Base-by-base conservation (phyloP, 176 grass and related monocot genomes). In the Oryza meyeriana region DNA sequence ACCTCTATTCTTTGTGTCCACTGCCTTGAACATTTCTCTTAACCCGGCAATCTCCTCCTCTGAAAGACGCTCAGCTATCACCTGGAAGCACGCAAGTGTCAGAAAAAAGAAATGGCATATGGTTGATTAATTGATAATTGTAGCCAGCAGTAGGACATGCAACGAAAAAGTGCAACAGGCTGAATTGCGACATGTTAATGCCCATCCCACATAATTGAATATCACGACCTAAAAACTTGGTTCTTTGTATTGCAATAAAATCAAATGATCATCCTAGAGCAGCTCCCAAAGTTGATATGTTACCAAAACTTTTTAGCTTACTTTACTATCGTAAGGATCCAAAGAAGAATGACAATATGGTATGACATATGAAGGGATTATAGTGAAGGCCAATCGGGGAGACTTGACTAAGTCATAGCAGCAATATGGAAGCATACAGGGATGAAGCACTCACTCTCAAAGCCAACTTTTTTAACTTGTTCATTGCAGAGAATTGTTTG, bases 1-100 rank as follows among this genome's bases (percentile, higher is more conserved):
- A 59, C 90, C 91, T 42, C 80, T 92, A 87, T 80, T 94, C 27
- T 90, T 88, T 14, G 88, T 85, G 79, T 95, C 96, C 77, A 99
- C 85, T 90, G 89, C 87, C 68, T 74, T 86, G 62, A 99, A 99
- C 78, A 99, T 83, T 80, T 94, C 89, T 85, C 92, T 94, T 80
- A 99, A 90, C 30, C 96, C 96, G 89, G 90, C 96, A 87, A 94
- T 94, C 77, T 99, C 96, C 85, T 99, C 96, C 78, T 99, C 93
- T 48, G 91, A 92, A 64, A 99, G 93, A 69, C 89, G 88, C 71
- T 95, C 89, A 74, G 89, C 93, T 74, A 99, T 99, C 45, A 99
- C 96, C 96, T 99, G 48, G 41, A 16, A 79, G 68, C 52, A 77
- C 27, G 25, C 26, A 62, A 62, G 12, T 69, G 44, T 78, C 24